Base-by-base conservation (phyloP, 169 alveolate species). In the Cyclospora cayetanensis region DNA sequence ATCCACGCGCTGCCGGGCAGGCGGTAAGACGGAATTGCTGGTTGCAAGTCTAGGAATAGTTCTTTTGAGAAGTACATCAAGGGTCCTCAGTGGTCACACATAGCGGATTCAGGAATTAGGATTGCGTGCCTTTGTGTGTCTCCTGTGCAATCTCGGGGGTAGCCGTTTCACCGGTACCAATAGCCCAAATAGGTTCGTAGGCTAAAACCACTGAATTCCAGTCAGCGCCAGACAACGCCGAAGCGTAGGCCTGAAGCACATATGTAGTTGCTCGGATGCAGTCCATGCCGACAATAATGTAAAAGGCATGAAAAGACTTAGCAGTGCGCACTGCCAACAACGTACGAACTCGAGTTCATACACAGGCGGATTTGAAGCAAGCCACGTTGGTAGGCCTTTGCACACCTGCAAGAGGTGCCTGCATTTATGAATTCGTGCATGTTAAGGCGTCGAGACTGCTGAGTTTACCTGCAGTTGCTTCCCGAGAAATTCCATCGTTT, bases 161-260 rank as follows among this genome's bases (percentile, higher is more conserved):
- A 4, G 99, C 99, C 39, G 98, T 98, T 82, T 94, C 96, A 55
- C 99, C 99, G 46, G 99, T 99, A 42, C 99, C 99, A 65, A 98
- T 98, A 46, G 99, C 99, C 99, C 99, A 98, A 31, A 98, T 98
- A 35, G 99, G 99, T 93, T 99, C 99, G 96, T 99, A 99, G 37
- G 99, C 99, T 55, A 99, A 92, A 31, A 98, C 99, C 39, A 98
- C 96, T 90, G 96, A 95, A 35, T 92, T 92, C 98, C 99, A 97
- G 91, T 97, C 95, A 22, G 1, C 0, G 60, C 3, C 60, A 12
- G 3, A 12, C 60, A 46, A 22, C 60, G 60, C 60, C 3, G 60
- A 46, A 12, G 60, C 60, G 60, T 46, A 46, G 2, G 60, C 60
- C 60, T 46, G 60, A n/a, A n/a, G n/a, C n/a, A n/a, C n/a, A n/a